A percentile compares a stretch with the other conserved stretches of the same genome.
Conservation (phyloP, 2,329 filamentous ascomycete genomes). For the Claviceps sp. region DNA sequence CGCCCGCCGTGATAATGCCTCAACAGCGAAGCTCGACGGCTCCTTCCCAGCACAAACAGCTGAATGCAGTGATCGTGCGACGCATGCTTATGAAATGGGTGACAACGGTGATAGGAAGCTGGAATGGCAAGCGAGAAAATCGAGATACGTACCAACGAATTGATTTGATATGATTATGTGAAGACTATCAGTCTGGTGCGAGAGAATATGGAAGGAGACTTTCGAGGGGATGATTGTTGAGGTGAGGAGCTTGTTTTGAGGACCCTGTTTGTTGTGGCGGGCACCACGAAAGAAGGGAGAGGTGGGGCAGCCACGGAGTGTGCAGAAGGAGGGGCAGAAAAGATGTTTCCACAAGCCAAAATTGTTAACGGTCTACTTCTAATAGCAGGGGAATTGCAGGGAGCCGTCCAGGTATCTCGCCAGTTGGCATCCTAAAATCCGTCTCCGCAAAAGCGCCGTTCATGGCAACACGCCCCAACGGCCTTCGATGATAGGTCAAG, state of each 20-base stretch:
- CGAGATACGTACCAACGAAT: neutral
- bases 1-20: constrained; percentile 1
- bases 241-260: constrained; percentile 1
- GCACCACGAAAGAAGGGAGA: constrained; percentile 5
- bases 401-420: neutral
- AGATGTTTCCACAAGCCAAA: constrained; percentile 8
- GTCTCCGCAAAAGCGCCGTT: constrained; percentile 1
- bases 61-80: neutral
- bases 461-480: neutral
- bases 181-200: neutral
- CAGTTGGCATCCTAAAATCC: neutral
- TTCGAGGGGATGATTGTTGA: constrained; percentile 4
- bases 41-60: neutral
- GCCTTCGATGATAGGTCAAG: neutral
- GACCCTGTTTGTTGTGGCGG: constrained; percentile 4
- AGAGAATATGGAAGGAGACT: neutral
- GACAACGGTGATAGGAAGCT: neutral
- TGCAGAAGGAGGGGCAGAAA: constrained; percentile 9
- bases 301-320: constrained; percentile 10
- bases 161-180: neutral
- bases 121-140: neutral
- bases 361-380: neutral
- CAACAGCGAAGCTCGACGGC: neutral
- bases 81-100: neutral
- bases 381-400: neutral